Conservation (phyloP, 2,329 filamentous ascomycete species). For the Aspergillus oerlinghausenensis region DNA sequence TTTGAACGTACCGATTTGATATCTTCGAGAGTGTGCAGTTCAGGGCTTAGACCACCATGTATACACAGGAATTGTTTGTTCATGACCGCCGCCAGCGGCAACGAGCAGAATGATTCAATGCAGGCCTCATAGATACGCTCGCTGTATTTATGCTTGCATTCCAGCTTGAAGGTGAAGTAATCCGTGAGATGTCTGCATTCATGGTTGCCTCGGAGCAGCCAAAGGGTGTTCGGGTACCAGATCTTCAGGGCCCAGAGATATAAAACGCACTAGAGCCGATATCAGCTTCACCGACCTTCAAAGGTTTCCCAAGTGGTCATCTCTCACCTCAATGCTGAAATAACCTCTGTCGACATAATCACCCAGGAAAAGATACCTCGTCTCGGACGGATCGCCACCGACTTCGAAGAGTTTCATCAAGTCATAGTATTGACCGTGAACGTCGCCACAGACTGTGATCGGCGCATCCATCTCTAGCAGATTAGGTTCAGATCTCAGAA, state of each 20-base stretch:
- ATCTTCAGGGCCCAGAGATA: slow-evolving; percentile 99
- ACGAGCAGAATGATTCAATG: slow-evolving; percentile 94
- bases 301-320: not conserved
- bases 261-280: slow-evolving; percentile 68
- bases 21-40: slow-evolving; percentile 93
- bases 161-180: slow-evolving; percentile 99
- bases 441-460: slow-evolving; percentile 96
- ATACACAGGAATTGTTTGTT: slow-evolving; percentile 99
- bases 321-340: slow-evolving; percentile 83
- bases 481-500: slow-evolving; percentile 87
- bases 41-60: slow-evolving; percentile 91
- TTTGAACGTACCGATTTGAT: slow-evolving; percentile 67
- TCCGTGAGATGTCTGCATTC: slow-evolving; percentile 98
- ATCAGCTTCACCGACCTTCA: slow-evolving; percentile 5
- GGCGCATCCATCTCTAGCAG: slow-evolving; percentile 98
- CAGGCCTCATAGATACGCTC: slow-evolving; percentile 95
- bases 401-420: slow-evolving; percentile 99
- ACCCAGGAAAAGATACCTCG: slow-evolving; percentile 91
- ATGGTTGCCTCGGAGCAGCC: slow-evolving; percentile 95
- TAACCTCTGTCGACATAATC: slow-evolving; percentile 98
- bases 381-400: slow-evolving; percentile 92
- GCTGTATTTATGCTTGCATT: slow-evolving; percentile 99
- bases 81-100: slow-evolving; percentile 95
- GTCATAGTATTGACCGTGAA: slow-evolving; percentile 98
- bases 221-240: slow-evolving; percentile 95